These are phyloP conservation scores for Zopfia rhizophila DNA, from an alignment of 2,329 filamentous ascomycete species.

Conservation along the genomic window DNA sequence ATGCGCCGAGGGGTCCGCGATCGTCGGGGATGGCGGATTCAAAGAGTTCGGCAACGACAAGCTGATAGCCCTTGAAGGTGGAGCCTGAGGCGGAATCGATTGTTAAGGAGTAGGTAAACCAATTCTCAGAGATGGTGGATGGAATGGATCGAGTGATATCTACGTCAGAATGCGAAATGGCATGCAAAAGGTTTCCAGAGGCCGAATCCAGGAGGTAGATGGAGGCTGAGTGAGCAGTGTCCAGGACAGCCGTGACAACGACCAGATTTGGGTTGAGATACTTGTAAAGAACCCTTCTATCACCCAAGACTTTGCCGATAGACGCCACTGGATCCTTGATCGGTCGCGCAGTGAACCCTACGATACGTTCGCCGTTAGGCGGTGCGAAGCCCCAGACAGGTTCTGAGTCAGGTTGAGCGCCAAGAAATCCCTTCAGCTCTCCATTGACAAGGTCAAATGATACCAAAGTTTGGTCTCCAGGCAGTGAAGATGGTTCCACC, in stretches of 20 bases:
- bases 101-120: conserved; percentile 86
- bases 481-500: conserved; percentile 15
- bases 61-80: conserved; percentile 81
- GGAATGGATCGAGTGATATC: conserved; percentile 79
- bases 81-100: conserved; percentile 62
- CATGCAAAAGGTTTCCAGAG: conserved; percentile 81
- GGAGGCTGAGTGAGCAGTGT: conserved; percentile 68
- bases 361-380: conserved; percentile 72
- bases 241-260: conserved; percentile 75
- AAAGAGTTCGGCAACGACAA: conserved; percentile 88
- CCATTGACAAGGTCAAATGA: conserved; percentile 46
- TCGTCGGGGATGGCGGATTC: conserved; percentile 87
- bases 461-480: conserved; percentile 38
- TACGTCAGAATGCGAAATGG: conserved; percentile 75
- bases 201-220: conserved; percentile 87
- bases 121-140: conserved; percentile 90
- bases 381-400: conserved; percentile 77
- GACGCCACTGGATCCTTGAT: conserved; percentile 89
- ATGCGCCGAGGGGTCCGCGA: conserved; percentile 78
- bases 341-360: conserved; percentile 74
- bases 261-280: conserved; percentile 90
- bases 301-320: conserved; percentile 91
- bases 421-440: conserved; percentile 44
- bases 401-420: conserved; percentile 32
- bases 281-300: conserved; percentile 96